These are phyloP conservation scores for Barnettozyma hawaiiensis DNA, from an alignment of 1,139 yeast species.

Conservation along the genomic window DNA sequence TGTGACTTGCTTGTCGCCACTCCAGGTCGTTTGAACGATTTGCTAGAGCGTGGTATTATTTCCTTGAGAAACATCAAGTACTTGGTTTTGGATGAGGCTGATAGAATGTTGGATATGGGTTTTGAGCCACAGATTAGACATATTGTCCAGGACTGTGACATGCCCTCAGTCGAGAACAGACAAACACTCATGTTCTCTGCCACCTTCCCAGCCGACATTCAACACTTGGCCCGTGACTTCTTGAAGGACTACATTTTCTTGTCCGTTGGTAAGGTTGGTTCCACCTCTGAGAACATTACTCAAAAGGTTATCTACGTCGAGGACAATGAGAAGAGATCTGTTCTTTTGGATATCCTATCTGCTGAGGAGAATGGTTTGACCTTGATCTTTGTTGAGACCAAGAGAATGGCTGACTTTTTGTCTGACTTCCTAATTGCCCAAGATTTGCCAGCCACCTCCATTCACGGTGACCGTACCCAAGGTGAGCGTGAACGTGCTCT, in stretches of 20 bases:
- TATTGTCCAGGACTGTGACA: constrained; percentile 95
- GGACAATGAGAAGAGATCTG: constrained; percentile 90
- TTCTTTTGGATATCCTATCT: constrained; percentile 81
- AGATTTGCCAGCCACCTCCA: constrained; percentile 94
- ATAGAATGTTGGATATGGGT: constrained; percentile 99
- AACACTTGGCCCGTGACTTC: constrained; percentile 95
- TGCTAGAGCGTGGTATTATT: constrained; percentile 90
- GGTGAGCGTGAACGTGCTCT: constrained; percentile 96
- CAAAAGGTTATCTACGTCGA: constrained; percentile 92
- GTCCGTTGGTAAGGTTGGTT: constrained; percentile 97
- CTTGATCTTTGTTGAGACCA: constrained; percentile 93
- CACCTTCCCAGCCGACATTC: constrained; percentile 97
- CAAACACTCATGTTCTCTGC: constrained; percentile 99
- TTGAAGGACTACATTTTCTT: constrained; percentile 91
- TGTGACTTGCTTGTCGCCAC: constrained; percentile 96
- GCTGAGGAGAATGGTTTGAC: constrained; percentile 69
- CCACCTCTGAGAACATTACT: constrained; percentile 95
- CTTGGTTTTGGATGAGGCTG: constrained; percentile 97
- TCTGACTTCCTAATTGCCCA: constrained; percentile 88
- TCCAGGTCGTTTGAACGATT: constrained; percentile 97
- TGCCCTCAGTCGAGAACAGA: constrained; percentile 88
- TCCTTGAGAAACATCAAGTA: constrained; percentile 87
- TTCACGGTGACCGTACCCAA: constrained; percentile 98
- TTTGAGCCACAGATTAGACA: constrained; percentile 99
- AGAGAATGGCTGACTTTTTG: constrained; percentile 95